phyloP scores from a whole-genome alignment of 768 basidiomycete genomes.

The Tephrocybe sp. region DNA sequence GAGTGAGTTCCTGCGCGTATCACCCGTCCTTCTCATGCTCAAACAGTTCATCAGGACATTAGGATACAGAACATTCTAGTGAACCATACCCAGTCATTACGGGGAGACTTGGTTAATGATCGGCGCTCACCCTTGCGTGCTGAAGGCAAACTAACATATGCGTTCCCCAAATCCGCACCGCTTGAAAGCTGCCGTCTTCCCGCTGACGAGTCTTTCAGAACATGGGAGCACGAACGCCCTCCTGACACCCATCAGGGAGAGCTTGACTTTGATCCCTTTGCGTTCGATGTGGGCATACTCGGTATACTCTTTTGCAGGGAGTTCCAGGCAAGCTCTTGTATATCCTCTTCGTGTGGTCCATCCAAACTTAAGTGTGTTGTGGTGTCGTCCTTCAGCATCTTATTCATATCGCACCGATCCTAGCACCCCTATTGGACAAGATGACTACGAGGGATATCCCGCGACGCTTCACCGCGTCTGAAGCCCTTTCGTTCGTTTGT shows the following conservation, averaged over 20 bases:
- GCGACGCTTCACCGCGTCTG: slow-evolving; percentile 21
- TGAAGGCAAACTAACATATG: slow-evolving; percentile 16
- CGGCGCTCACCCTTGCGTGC: slow-evolving; percentile 8
- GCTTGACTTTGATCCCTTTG: slow-evolving; percentile 24
- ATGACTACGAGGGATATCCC: slow-evolving; percentile 23
- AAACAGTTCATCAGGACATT: slow-evolving; percentile 14
- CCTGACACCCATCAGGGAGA: slow-evolving; percentile 22
- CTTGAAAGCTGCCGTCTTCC: slow-evolving; percentile 13
- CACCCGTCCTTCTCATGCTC: not conserved
- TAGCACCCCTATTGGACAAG: slow-evolving; percentile 26
- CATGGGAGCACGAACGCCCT: not conserved
- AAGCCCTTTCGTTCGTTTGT: slow-evolving; percentile 26
- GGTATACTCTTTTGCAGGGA: not conserved
- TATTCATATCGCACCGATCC: slow-evolving; percentile 18
- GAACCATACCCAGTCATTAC: slow-evolving; percentile 5
- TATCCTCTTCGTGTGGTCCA: no score
- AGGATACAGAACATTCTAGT: slow-evolving; percentile 16
- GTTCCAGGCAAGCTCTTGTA: no score
- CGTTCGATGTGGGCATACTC: slow-evolving; percentile 18
- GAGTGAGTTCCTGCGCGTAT: slow-evolving; percentile 11
- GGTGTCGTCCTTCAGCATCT: slow-evolving; percentile 20
- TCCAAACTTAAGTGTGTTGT: no score
- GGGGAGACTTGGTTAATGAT: not conserved
- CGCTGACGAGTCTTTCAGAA: not conserved
- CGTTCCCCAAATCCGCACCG: slow-evolving; percentile 11